phyloP scores from a whole-genome alignment of 129 eudicot species.

The Oenanthe sinensis region DNA sequence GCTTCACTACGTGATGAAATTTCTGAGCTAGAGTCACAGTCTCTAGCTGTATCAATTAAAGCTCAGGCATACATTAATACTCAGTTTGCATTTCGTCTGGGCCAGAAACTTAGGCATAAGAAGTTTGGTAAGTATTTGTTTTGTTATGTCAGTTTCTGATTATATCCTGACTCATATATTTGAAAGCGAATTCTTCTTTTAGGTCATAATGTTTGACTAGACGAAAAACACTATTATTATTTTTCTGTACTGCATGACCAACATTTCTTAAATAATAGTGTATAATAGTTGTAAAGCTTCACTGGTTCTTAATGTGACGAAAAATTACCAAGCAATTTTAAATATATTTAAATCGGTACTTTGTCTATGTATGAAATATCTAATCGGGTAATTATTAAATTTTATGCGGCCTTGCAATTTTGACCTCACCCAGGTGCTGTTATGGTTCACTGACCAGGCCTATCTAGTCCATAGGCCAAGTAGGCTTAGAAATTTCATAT shows the following conservation, averaged over 20 bases:
- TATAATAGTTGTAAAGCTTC: neutral
- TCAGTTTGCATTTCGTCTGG: conserved; percentile 73
- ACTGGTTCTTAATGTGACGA: neutral
- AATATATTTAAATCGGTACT: neutral
- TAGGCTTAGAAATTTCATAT: neutral
- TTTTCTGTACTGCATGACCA: neutral
- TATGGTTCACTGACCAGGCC: neutral
- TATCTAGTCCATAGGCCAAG: neutral
- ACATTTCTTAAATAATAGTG: neutral
- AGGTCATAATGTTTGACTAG: neutral
- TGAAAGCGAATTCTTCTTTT: neutral
- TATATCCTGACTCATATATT: neutral
- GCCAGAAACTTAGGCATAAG: conserved; percentile 87
- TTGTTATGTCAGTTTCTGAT: neutral
- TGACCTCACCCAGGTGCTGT: too few relatives aligned
- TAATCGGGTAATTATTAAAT: neutral
- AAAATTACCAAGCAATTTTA: neutral
- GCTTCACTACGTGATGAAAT: conserved; percentile 77
- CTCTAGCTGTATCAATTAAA: conserved; percentile 69
- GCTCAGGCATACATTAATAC: conserved; percentile 74
- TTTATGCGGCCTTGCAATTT: neutral
- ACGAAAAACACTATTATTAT: neutral
- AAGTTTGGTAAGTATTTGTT: conserved; percentile 48
- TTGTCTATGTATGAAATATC: neutral
- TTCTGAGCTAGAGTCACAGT: conserved; percentile 76